Percentiles rank a stretch among this genome's conserved stretches.
Evolutionary conservation across 768 basidiomycete genomes (phyloP).

Genomic region (Pleurotus giganteus): DNA sequence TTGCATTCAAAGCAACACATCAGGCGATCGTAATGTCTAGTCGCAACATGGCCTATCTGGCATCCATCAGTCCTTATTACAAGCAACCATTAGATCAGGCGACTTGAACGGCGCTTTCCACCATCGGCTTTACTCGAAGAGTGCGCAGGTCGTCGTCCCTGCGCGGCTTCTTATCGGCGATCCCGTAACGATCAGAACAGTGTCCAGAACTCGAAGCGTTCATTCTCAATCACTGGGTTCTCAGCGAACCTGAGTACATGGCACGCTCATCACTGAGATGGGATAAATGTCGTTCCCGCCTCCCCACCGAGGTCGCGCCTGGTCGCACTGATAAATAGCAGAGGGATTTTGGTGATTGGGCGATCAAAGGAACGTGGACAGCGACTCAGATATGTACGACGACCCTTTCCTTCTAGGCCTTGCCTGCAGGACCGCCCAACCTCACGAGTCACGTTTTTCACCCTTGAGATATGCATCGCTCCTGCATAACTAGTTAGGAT

Average conservation of each 20-base stretch:
- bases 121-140: background rate
- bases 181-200: slow-evolving; percentile 1
- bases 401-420: background rate
- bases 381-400: background rate
- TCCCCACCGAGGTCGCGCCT: no score
- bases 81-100: background rate
- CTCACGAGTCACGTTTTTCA: no score
- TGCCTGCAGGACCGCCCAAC: background rate
- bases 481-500: background rate
- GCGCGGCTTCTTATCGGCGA: background rate
- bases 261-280: no score
- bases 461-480: background rate
- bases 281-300: no score
- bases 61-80: background rate
- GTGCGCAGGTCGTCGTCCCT: background rate
- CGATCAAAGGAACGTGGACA: slow-evolving; percentile 1
- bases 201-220: slow-evolving; percentile 1
- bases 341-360: background rate
- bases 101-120: background rate
- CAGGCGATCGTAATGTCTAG: no score
- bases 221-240: background rate
- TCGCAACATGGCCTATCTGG: background rate
- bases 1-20: no score
- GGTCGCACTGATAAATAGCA: background rate
- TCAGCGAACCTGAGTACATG: background rate